A percentile compares a stretch with the other conserved stretches of the same genome.
These are phyloP conservation scores for Epicoccum nigrum DNA, from an alignment of 2,329 filamentous ascomycete species.

Conservation along the genomic window DNA sequence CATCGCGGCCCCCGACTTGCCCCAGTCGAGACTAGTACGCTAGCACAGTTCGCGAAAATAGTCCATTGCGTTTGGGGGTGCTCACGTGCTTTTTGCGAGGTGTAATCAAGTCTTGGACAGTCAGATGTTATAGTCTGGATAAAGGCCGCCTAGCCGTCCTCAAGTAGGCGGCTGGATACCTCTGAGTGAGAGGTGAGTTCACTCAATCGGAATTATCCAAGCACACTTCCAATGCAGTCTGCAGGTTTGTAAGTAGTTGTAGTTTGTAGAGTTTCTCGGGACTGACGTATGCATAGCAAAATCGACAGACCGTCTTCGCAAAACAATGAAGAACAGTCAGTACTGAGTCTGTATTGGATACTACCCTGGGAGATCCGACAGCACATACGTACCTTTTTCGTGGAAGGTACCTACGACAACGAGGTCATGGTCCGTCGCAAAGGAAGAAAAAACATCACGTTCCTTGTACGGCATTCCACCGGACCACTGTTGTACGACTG, in stretches of 20 bases:
- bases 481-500: conserved; percentile 24
- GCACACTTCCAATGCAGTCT: background rate
- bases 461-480: conserved; percentile 24
- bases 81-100: conserved; percentile 9
- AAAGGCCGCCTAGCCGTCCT: background rate
- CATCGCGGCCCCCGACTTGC: conserved; percentile 2
- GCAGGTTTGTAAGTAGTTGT: background rate
- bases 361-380: conserved; percentile 32
- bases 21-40: background rate
- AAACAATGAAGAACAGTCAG: background rate
- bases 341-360: conserved; percentile 9
- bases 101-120: background rate
- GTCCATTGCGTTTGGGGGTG: conserved; percentile 13
- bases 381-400: conserved; percentile 25
- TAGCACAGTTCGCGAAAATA: conserved; percentile 15
- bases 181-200: background rate
- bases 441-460: background rate
- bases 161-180: background rate
- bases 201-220: background rate
- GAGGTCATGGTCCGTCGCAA: conserved; percentile 28
- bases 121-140: background rate
- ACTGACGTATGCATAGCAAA: too few species aligned
- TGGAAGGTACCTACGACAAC: conserved; percentile 25
- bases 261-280: too few species aligned
- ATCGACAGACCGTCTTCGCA: too few species aligned